Conservation (phyloP, 2,329 filamentous ascomycete species). For the Juglanconis juglandina region DNA sequence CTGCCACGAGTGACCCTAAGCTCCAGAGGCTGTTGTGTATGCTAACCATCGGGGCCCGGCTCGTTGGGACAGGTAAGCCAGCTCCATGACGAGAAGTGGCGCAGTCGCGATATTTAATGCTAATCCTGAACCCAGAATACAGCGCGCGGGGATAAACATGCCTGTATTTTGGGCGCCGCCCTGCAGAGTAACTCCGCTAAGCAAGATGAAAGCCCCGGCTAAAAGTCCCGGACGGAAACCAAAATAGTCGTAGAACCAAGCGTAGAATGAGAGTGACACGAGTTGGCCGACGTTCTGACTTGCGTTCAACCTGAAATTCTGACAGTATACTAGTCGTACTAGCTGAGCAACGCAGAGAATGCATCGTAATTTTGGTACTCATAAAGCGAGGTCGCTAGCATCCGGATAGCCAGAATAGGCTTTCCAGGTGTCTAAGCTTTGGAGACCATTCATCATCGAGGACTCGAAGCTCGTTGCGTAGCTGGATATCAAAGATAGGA, state of each 20-base stretch:
- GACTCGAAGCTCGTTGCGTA: slow-evolving; percentile 25
- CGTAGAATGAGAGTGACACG: slow-evolving; percentile 29
- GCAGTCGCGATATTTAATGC: slow-evolving; percentile 25
- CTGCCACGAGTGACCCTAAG: slow-evolving; percentile 1
- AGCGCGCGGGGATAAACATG: slow-evolving; percentile 40
- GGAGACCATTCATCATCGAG: slow-evolving; percentile 41
- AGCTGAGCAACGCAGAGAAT: no score
- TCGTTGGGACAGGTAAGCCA: neutral
- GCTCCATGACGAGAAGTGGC: neutral
- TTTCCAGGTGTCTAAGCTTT: slow-evolving; percentile 34
- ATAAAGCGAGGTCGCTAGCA: slow-evolving; percentile 26
- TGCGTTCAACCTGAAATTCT: slow-evolving; percentile 24
- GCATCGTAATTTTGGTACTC: neutral
- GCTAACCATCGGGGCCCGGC: neutral
- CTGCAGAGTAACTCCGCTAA: slow-evolving; percentile 39
- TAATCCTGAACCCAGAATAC: slow-evolving; percentile 39
- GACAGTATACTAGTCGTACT: neutral
- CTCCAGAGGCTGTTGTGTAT: slow-evolving; percentile 5
- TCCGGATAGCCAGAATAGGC: slow-evolving; percentile 31
- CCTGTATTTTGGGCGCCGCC: slow-evolving; percentile 40
- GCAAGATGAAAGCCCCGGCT: slow-evolving; percentile 27
- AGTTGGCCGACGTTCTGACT: slow-evolving; percentile 34
- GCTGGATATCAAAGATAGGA: neutral
- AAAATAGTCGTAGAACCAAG: slow-evolving; percentile 32
- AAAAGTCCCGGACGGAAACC: slow-evolving; percentile 31